Base-by-base conservation (phyloP, 2,329 filamentous ascomycete genomes). In the Leptographium procerum region DNA sequence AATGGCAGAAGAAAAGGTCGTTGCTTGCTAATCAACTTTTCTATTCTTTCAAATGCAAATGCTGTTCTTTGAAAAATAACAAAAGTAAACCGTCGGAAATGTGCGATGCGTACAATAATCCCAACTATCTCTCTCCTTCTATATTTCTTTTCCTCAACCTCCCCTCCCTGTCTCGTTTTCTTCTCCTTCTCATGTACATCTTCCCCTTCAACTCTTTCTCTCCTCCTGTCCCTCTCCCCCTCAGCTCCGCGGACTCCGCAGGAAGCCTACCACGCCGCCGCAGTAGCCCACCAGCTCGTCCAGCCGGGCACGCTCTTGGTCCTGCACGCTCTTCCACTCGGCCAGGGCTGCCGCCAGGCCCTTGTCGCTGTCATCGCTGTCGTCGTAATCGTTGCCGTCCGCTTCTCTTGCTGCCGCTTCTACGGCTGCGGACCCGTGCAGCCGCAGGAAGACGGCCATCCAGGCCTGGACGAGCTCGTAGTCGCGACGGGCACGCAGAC, bases 381-480 rank as follows among this genome's bases (percentile, higher is more conserved):
- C 70, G 33, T 70, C 66, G 63, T 75, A 72, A 69, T 67, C 36
- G 19, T 11, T 43, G 13, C 26, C 55, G 10, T 36, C 58, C 24
- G 34, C 52, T 14, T 5, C 31, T 10, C 31, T 33, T 10, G 31
- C n/a, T 4, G 29, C 22, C 2, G 50, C 53, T 1, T 33, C 55
- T 16, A 57, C 50, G 4, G 29, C 31, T 8, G 53, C 50, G n/a
- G 56, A 22, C 31, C 60, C 59, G 71, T 97, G 92, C 47, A 96
- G 75, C 53, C 86, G 82, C 60, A 99, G 70, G 67, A 97, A 95
- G 1, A 97, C 92, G 2, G 87, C 86, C 91, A 99, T 97, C 92
- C 94, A 99, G 0, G 91, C 90, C 71, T 97, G 91, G 19, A 90
- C 88, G 45, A 99, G 79, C 72, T 99, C 94, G 71, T 95, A 99